A percentile compares a stretch with the other conserved stretches of the same genome.
Evolutionary conservation across 805 yeast species (phyloP).

Genomic region (Tetrapisispora iriomotensis): DNA sequence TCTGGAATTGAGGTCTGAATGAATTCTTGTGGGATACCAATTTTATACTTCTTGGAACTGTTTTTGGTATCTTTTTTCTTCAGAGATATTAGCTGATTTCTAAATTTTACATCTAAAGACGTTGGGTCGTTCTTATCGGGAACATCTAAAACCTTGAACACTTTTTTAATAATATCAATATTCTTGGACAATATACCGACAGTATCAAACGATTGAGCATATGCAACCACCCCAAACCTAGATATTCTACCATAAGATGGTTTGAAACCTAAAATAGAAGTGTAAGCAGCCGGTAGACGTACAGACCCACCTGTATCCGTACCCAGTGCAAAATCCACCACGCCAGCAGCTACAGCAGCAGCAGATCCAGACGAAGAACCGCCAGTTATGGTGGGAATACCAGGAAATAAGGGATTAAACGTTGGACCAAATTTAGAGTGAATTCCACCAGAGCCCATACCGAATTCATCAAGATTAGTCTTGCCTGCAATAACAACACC

Average conservation of each 20-base stretch:
- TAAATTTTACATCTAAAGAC: conserved; percentile 32
- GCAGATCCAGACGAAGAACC: conserved; percentile 98
- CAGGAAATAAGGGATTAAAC: conserved; percentile 40
- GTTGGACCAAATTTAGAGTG: conserved; percentile 50
- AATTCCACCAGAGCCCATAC: conserved; percentile 79
- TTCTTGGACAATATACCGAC: conserved; percentile 70
- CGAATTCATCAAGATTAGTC: conserved; percentile 92
- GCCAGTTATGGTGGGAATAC: conserved; percentile 46
- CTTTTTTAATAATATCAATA: conserved; percentile 35
- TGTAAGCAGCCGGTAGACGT: conserved; percentile 82
- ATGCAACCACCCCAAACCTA: conserved; percentile 83
- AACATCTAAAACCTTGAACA: conserved; percentile 46
- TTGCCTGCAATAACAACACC: conserved; percentile 63
- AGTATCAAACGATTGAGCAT: conserved; percentile 90
- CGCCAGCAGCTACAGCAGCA: conserved; percentile 70
- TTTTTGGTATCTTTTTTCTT: background rate
- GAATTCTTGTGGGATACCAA: conserved; percentile 73
- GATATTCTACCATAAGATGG: conserved; percentile 91
- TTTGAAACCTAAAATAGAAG: conserved; percentile 78
- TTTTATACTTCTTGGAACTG: conserved; percentile 22
- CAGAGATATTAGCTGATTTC: conserved; percentile 19
- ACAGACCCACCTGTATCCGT: conserved; percentile 98
- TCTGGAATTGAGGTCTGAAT: conserved; percentile 44
- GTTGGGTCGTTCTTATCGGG: conserved; percentile 79
- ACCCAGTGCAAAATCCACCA: conserved; percentile 67